Base-by-base conservation (phyloP, 2,329 filamentous ascomycete genomes). In the Bipolaris sorokiniana region DNA sequence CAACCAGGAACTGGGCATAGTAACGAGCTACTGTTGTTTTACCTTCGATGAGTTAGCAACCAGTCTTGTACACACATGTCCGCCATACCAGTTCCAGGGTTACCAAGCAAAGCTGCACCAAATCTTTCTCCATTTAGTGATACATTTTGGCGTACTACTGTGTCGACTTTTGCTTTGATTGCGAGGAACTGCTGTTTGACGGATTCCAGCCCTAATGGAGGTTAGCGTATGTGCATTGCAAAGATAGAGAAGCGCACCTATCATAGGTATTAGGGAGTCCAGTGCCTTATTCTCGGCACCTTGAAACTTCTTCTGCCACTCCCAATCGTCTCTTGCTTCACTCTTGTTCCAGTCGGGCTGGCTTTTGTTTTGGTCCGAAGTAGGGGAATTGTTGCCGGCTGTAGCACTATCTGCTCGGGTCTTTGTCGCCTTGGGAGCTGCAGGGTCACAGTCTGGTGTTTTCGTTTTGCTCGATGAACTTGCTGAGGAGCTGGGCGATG, bases 11-110 rank as follows among this genome's bases (percentile, higher is more conserved):
- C 6, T 85, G 81, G 0, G 84, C 88, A 55, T 91, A 92, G 0
- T 90, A 75, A 0, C 90, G 81, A 0, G 90, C 90, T 0, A 93
- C 87, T 0, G 90, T 93, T 0, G 90, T 94, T 77, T 92, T 92
- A 0, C 86, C 85, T 66, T 9, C 7, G 15, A 50, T 48, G 3
- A 48, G 33, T 46, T 15, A 51, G 37, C 28, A 26, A 40, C 18
- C 37, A 33, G n/a, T 15, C 23, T 6, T 15, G 13, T 11, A 20
- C 7, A 18, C 37, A 9, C 3, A 5, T 20, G 28, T 11, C 13
- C 7, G 15, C 52, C 76, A 70, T 75, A 84, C 88, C 89, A 54
- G 90, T 92, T 3, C 90, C 90, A 0, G 90, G 90, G 64, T 92
- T 93, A 0, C 90, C 90, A 0, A 92, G 75, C 3, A 93, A 74